phyloP scores from a whole-genome alignment of 352 stramenopile species.

The Phytophthora boehmeriae region DNA sequence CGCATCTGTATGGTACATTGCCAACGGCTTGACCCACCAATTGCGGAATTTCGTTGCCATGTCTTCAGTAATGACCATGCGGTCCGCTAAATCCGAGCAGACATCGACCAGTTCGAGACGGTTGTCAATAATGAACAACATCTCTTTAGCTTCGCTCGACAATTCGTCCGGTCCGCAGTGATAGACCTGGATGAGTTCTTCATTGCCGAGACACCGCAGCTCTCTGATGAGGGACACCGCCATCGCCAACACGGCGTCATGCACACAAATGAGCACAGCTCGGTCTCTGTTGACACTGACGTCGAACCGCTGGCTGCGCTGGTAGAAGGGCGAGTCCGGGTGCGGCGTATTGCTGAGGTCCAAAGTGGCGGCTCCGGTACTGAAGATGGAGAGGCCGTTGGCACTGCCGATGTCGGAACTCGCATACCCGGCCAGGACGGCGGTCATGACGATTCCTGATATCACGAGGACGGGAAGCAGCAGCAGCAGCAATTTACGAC shows the following conservation, averaged over 20 bases:
- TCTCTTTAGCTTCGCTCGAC: conserved; percentile 27
- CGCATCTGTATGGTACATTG: conserved; percentile 28
- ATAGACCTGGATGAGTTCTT: conserved; percentile 32
- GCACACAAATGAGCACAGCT: conserved; percentile 42
- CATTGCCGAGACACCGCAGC: conserved; percentile 39
- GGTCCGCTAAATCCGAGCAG: conserved; percentile 40
- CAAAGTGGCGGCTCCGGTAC: not conserved
- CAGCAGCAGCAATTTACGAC: conserved; percentile 12
- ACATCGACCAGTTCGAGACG: conserved; percentile 66
- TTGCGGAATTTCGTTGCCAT: conserved; percentile 43
- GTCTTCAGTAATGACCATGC: conserved; percentile 16
- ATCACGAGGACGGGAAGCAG: conserved; percentile 15
- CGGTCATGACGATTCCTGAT: conserved; percentile 16
- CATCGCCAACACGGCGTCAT: conserved; percentile 48
- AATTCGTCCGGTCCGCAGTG: conserved; percentile 42
- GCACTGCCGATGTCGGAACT: conserved; percentile 10
- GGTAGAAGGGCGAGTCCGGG: conserved; percentile 15
- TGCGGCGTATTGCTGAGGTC: conserved; percentile 15
- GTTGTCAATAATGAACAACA: conserved; percentile 47
- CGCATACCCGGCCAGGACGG: conserved; percentile 18
- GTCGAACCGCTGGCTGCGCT: conserved; percentile 31
- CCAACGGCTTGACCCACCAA: conserved; percentile 44
- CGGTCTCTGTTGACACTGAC: conserved; percentile 14
- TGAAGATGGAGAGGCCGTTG: conserved; percentile 16
- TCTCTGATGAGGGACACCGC: conserved; percentile 62